phyloP scores from a whole-genome alignment of 2,329 filamentous ascomycete genomes.

The Zasmidium angulare region DNA sequence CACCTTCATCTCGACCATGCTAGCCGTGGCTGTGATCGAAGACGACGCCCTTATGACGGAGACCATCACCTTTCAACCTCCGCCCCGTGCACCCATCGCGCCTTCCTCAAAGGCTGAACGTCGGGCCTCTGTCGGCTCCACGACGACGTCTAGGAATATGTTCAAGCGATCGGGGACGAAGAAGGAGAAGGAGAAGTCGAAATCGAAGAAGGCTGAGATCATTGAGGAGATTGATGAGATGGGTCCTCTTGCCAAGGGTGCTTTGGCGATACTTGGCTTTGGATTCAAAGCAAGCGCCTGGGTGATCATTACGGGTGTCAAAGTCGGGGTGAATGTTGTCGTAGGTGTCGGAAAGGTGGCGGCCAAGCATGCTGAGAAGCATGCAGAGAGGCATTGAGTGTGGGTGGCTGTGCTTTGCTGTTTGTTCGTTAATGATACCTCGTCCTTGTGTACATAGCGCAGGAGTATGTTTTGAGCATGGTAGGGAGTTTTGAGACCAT shows the following conservation, averaged over 20 bases:
- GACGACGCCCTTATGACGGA: conserved; percentile 33
- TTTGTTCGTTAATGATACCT: background rate
- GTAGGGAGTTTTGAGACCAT: no score
- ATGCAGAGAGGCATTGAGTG: background rate
- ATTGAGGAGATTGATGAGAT: conserved; percentile 35
- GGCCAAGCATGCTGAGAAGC: background rate
- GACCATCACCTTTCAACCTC: conserved; percentile 33
- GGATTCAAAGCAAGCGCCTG: conserved; percentile 45
- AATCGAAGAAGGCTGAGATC: conserved; percentile 15
- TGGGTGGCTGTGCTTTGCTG: background rate
- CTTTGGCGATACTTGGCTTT: conserved; percentile 42
- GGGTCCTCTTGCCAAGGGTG: conserved; percentile 39
- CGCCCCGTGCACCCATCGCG: conserved; percentile 23
- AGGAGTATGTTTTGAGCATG: background rate
- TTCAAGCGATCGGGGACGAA: conserved; percentile 18
- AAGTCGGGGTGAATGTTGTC: conserved; percentile 40
- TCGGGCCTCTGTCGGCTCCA: conserved; percentile 6
- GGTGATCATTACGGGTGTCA: conserved; percentile 42
- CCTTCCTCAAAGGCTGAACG: conserved; percentile 1
- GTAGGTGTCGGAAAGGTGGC: conserved; percentile 37
- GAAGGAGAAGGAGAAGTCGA: conserved; percentile 10
- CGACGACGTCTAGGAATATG: conserved; percentile 11
- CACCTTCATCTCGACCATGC: conserved; percentile 42
- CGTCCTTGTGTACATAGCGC: background rate
- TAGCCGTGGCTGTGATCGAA: conserved; percentile 49